Evolutionary conservation across 805 yeast species (phyloP).

Genomic region (Sugiyamaella qingdaonensis): DNA sequence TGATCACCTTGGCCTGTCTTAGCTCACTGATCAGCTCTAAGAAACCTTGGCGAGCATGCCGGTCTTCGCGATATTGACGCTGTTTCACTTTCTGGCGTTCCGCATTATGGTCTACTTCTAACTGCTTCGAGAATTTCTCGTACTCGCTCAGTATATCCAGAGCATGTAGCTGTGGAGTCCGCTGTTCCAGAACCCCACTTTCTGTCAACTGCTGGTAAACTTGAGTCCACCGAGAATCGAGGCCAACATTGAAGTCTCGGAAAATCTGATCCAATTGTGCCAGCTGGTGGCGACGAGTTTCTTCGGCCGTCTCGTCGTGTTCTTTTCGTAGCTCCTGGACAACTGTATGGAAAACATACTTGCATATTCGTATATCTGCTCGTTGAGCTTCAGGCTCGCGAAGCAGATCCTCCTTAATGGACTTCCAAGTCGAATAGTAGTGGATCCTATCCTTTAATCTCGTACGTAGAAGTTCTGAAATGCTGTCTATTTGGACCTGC

Average conservation of each 20-base stretch:
- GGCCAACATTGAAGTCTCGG: slow-evolving; percentile 17
- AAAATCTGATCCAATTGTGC: slow-evolving; percentile 23
- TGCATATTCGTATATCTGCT: slow-evolving; percentile 46
- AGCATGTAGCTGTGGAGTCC: slow-evolving; percentile 44
- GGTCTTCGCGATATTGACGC: slow-evolving; percentile 50
- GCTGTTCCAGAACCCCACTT: slow-evolving; percentile 4
- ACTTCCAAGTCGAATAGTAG: slow-evolving; percentile 61
- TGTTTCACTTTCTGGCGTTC: slow-evolving; percentile 30
- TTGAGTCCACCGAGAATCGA: slow-evolving; percentile 38
- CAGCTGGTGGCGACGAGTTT: slow-evolving; percentile 1
- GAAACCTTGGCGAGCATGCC: slow-evolving; percentile 62
- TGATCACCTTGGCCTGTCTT: slow-evolving; percentile 33
- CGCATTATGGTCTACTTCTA: slow-evolving; percentile 28
- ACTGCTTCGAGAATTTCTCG: slow-evolving; percentile 36
- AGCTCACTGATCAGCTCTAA: slow-evolving; percentile 42
- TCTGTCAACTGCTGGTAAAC: slow-evolving; percentile 28
- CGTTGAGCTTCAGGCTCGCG: slow-evolving; percentile 66
- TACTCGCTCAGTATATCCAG: slow-evolving; percentile 58
- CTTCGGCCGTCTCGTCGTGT: slow-evolving; percentile 26
- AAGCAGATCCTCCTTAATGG: slow-evolving; percentile 47
- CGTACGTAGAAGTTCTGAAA: slow-evolving; percentile 43
- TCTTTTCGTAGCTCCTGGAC: slow-evolving; percentile 36
- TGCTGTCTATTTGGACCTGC: slow-evolving; percentile 50
- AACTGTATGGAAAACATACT: slow-evolving; percentile 50
- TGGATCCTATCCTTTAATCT: slow-evolving; percentile 45